Evolutionary conservation across 1,284 basidiomycete species (phyloP), one percentile per base, ranked within the genome.

Genomic region (Naganishia albida): DNA sequence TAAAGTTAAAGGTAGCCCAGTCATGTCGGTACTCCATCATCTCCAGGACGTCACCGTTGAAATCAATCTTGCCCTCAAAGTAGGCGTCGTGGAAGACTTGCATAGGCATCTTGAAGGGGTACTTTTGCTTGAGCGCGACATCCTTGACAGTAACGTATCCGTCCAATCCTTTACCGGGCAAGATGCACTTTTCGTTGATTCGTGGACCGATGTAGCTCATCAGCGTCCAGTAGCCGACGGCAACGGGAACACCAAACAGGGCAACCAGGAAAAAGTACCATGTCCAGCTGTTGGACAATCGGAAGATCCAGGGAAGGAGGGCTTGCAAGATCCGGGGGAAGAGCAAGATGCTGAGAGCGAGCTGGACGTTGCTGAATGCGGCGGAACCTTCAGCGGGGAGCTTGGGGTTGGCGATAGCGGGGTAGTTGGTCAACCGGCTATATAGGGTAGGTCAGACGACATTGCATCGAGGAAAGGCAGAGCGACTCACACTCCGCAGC

Each of bases 81-180:
- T 91, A 99, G 69, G 92, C 91, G 82, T 99, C 96, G 78, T 99
- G 89, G 84, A 97, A 96, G 70, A 90, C 81, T 81, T 99, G 93
- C 88, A 97, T 96, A 55, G 94, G 94, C 70, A 99, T 97, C 81
- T 97, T 98, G 77, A 88, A 87, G 78, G 72, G 78, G 82, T 93
- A 97, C 72, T 87, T 84, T 30, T 83, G 82, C 81, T 86, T 89
- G 74, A 99, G 83, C 68, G 87, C 87, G 1, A 82, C 78, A 81
- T 97, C 93, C 72, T 91, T 88, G 81, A 98, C 89, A 63, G 87
- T 88, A 75, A 99, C 89, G 79, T 99, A 99, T 72, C 89, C 85
- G 73, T 90, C 88, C 69, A 96, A 85, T 71, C 89, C 85, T 78
- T 88, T 89, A 68, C 88, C 88, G 15, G 95, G 93, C n/a, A 97